A percentile compares a stretch with the other conserved stretches of the same genome.
Conservation (phyloP, 352 stramenopile species). For the Pythium chondricola region DNA sequence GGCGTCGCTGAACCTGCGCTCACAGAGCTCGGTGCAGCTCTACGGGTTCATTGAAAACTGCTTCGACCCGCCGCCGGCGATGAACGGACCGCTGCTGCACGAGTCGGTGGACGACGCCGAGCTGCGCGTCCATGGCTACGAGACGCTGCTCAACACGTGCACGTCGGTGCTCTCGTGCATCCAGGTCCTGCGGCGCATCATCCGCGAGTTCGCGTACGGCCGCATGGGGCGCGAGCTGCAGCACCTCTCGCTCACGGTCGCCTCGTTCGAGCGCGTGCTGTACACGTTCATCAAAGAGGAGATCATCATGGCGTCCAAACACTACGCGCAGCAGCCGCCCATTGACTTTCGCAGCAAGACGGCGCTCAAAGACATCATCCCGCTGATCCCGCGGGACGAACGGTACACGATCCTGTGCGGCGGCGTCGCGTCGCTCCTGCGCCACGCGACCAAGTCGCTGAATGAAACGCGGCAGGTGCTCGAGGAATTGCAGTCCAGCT, state of each 20-base stretch:
- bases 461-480: conserved; percentile 76
- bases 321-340: conserved; percentile 35
- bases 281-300: conserved; percentile 89
- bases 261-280: conserved; percentile 75
- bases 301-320: conserved; percentile 76
- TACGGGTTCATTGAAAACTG: conserved; percentile 74
- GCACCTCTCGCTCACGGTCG: conserved; percentile 81
- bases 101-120: conserved; percentile 62
- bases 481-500: conserved; percentile 73
- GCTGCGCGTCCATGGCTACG: conserved; percentile 65
- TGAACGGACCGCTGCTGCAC: conserved; percentile 15
- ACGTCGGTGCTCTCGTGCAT: conserved; percentile 74
- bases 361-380: conserved; percentile 85
- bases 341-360: conserved; percentile 77
- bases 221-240: conserved; percentile 78
- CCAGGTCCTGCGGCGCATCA: conserved; percentile 72
- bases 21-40: conserved; percentile 79
- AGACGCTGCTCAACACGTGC: conserved; percentile 60
- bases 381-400: conserved; percentile 75
- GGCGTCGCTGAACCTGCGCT: conserved; percentile 30
- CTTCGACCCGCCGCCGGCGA: conserved; percentile 19
- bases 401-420: conserved; percentile 79
- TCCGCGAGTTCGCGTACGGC: conserved; percentile 79
- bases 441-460: conserved; percentile 78
- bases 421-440: conserved; percentile 68